These are phyloP conservation scores for Fusarium verticillioides DNA, from an alignment of 2,329 filamentous ascomycete species.

Conservation along the genomic window DNA sequence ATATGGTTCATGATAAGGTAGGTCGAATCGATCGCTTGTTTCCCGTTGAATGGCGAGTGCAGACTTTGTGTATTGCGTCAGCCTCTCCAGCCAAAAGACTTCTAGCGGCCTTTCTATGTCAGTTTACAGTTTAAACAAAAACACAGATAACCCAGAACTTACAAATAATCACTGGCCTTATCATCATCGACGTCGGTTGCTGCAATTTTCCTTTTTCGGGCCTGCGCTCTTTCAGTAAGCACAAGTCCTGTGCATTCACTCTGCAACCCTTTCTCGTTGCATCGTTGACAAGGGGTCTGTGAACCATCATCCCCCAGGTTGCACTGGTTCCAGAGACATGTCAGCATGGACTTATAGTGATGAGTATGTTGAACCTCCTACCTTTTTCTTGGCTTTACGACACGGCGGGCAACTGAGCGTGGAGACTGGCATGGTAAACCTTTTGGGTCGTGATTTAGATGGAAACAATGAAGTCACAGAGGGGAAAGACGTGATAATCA, in stretches of 20 bases:
- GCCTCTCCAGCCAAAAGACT: neutral
- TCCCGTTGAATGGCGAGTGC: rapidly evolving
- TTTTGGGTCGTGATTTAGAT: neutral
- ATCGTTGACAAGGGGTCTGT: neutral
- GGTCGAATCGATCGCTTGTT: rapidly evolving
- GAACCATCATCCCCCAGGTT: neutral
- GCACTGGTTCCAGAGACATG: neutral
- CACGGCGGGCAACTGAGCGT: neutral
- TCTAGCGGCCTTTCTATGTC: rapidly evolving
- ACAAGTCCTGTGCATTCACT: neutral
- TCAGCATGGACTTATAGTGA: neutral
- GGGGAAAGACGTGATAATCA: neutral
- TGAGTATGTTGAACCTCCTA: rapidly evolving
- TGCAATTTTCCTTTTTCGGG: neutral
- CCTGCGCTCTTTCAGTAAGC: neutral
- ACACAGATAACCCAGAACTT: neutral
- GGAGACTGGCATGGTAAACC: neutral
- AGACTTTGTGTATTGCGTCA: neutral
- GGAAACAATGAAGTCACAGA: neutral
- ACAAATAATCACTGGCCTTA: neutral
- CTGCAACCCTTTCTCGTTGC: neutral
- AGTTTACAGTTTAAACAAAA: rapidly evolving
- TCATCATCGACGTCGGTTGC: rapidly evolving
- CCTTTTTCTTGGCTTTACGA: neutral
- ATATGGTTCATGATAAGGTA: rapidly evolving